These are phyloP conservation scores for Geosmithia putterillii DNA, from an alignment of 2,329 filamentous ascomycete genomes.

Conservation along the genomic window DNA sequence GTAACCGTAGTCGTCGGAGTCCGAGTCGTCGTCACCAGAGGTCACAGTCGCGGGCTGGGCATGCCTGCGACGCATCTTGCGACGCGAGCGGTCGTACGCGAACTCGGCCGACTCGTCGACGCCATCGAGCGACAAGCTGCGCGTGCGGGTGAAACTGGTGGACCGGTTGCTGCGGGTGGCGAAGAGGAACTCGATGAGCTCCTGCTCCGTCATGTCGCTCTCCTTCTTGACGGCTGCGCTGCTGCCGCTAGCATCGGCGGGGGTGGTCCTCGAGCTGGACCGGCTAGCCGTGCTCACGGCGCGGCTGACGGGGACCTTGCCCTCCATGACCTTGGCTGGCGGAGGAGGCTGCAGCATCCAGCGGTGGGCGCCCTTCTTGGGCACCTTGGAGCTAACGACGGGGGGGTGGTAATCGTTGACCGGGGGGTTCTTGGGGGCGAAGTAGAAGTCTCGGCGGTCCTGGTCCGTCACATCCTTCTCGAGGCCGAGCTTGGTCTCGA, in stretches of 20 bases:
- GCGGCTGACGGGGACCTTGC: constrained; percentile 59
- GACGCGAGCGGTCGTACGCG: constrained; percentile 9
- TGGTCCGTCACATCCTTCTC: constrained; percentile 40
- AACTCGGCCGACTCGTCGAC: constrained; percentile 20
- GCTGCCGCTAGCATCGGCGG: constrained; percentile 31
- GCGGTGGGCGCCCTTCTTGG: constrained; percentile 55
- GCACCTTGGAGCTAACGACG: constrained; percentile 64
- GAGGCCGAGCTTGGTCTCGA: constrained; percentile 38
- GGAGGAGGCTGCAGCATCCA: constrained; percentile 95
- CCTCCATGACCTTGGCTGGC: constrained; percentile 82
- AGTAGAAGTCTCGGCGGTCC: constrained; percentile 48
- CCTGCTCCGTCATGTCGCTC: constrained; percentile 24
- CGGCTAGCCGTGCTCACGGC: constrained; percentile 46
- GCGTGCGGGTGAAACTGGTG: constrained; percentile 17
- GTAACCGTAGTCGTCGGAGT: constrained; percentile 15
- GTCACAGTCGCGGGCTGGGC: constrained; percentile 15
- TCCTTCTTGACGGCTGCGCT: constrained; percentile 32
- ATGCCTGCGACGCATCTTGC: constrained; percentile 10
- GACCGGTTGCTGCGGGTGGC: constrained; percentile 16
- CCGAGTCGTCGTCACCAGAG: constrained; percentile 16
- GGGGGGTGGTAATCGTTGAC: constrained; percentile 82
- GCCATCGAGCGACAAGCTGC: constrained; percentile 24
- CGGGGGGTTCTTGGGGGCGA: constrained; percentile 50
- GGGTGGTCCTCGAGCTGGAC: constrained; percentile 33
- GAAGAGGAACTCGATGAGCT: constrained; percentile 30